Base-by-base conservation (phyloP, 371 early-diverging fungal species). In the Ordospora colligata region DNA sequence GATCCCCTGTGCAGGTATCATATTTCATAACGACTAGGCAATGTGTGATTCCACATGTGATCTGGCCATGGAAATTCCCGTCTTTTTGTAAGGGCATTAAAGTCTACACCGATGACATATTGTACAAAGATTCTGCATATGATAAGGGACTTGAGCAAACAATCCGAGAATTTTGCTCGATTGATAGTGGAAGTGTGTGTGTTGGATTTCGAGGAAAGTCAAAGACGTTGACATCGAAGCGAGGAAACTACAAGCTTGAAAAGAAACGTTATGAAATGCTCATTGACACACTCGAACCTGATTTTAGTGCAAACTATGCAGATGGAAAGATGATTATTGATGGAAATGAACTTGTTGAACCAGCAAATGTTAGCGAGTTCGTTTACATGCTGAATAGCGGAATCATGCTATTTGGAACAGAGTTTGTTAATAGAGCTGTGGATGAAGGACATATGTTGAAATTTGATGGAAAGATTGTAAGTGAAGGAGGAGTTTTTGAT, bases 201-300 rank as follows among this genome's bases (percentile, higher is more conserved):
- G 25, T 53, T 25, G 25, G 46, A 22, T 54, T 54, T 25, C 52
- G 58, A 11, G 49, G 52, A n/a, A 53, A 47, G 63, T 23, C 43
- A 11, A 69, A 47, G 9, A 52, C 54, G n/a, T 17, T 78, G 3
- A 47, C 23, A 8, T 54, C 63, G 42, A 74, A 73, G 70, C 25
- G 69, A 37, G 78, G 78, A 46, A 54, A 78, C 54, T 67, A 40
- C 43, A 78, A 49, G 5, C 51, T 78, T 22, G 62, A n/a, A 10
- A 54, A 50, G 17, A 58, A 73, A 32, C 22, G 23, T 27, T 78
- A 74, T 53, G 19, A 44, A 17, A 49, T 62, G 32, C 10, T 66
- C 6, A 14, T 73, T 22, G 47, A 74, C 0, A 63, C 64, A 7
- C 51, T 73, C 52, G 23, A 66, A 25, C 68, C 69, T 4, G 68